Evolutionary conservation across 2,329 filamentous ascomycete species (phyloP), one percentile per base, ranked within the genome.

Genomic region (Fusarium siculi): DNA sequence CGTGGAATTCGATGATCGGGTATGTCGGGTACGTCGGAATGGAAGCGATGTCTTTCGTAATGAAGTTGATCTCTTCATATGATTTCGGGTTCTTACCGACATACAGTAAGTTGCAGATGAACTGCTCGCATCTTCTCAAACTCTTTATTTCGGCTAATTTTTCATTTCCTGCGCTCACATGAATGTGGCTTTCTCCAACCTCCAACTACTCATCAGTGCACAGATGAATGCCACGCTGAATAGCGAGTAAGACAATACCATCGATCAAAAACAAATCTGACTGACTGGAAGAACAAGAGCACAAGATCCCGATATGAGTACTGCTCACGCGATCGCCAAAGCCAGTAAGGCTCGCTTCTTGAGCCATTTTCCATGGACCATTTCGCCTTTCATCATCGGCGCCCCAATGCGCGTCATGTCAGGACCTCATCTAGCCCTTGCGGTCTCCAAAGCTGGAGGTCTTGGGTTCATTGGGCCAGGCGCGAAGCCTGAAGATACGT

Each of bases 371-470:
- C 77, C 78, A 46, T 81, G 80, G 80, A 55, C 72, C 14, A 76
- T 91, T n/a, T 42, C 77, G 7, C 79, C 80, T 0, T 75, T 93
- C 25, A 85, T 94, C 36, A 84, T 87, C 50, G 84, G 85, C 42
- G 92, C 91, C 3, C 93, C 93, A 0, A 94, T 95, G 92, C 88
- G 91, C 50, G 84, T 90, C 40, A 89, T 93, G 86, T 74, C 85
- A 80, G 77, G 87, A 79, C 68, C 85, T 78, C 74, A 81, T 1
- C 85, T 94, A 7, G 90, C 91, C 6, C 82, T 90, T 37, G 87
- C 89, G 47, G 86, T 93, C 19, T 90, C 91, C 62, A 92, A 92
- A 72, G 91, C 93, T 11, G 93, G 93, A 23, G 93, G 93, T 0
- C 85, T 94, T 4, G 88, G 85, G 16, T 87, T 86, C 73, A 81